phyloP scores from a whole-genome alignment of 805 yeast species.

The Kazachstania bromeliacearum region DNA sequence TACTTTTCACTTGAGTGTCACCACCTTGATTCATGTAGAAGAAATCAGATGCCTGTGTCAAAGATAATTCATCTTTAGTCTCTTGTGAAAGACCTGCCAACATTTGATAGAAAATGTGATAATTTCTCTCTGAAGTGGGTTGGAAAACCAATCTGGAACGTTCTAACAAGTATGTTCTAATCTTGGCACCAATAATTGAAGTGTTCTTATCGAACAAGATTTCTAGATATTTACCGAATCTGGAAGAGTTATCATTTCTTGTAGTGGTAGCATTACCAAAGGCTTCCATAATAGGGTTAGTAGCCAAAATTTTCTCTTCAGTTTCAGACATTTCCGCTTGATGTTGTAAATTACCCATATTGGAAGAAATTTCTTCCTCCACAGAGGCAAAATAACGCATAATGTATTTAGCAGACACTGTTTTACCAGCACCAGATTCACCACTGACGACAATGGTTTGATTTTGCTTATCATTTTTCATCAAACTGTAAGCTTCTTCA shows the following conservation, averaged over 20 bases:
- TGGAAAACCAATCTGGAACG: conserved; percentile 92
- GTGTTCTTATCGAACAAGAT: conserved; percentile 69
- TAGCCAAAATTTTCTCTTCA: conserved; percentile 89
- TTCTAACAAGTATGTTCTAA: conserved; percentile 85
- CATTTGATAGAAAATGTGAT: conserved; percentile 89
- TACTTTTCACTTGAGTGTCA: conserved; percentile 52
- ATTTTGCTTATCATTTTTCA: conserved; percentile 76
- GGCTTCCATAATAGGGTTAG: conserved; percentile 85
- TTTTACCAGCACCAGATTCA: conserved; percentile 98
- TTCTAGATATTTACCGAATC: conserved; percentile 91
- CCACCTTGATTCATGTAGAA: conserved; percentile 89
- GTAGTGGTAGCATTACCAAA: conserved; percentile 92
- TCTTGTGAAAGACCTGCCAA: conserved; percentile 56
- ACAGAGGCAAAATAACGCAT: conserved; percentile 97
- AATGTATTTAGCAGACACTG: conserved; percentile 92
- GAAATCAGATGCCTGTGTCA: conserved; percentile 58
- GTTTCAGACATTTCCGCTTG: conserved; percentile 71
- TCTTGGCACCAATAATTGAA: conserved; percentile 86
- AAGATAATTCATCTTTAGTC: conserved; percentile 47
- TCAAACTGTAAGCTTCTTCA: conserved; percentile 91
- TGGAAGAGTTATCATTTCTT: conserved; percentile 84
- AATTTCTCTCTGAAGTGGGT: conserved; percentile 83
- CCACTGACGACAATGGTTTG: conserved; percentile 97
- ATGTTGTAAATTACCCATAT: conserved; percentile 31
- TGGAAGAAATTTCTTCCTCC: conserved; percentile 39